Evolutionary conservation across 345 rosid species (phyloP).

Genomic region (Gynandropsis gynandra): DNA sequence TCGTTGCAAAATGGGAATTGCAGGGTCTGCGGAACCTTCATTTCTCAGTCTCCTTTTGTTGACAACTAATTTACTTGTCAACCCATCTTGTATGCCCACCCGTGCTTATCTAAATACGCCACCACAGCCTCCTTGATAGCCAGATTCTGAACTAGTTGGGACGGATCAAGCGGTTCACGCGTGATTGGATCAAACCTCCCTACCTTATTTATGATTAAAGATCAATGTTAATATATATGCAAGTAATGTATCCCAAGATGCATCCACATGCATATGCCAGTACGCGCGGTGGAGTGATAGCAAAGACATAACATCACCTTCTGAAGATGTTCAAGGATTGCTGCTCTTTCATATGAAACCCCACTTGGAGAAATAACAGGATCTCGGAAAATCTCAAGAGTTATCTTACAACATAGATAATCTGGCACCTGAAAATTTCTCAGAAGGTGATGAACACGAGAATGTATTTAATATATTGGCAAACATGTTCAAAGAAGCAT

Average conservation of each 20-base stretch:
- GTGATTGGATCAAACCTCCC: slow-evolving; percentile 89
- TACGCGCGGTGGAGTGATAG: not conserved
- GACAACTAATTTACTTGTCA: slow-evolving; percentile 16
- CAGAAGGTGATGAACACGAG: not conserved
- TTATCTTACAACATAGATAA: slow-evolving; percentile 76
- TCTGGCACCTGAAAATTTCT: slow-evolving; percentile 67
- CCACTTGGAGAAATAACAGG: slow-evolving; percentile 92
- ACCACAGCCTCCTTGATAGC: slow-evolving; percentile 87
- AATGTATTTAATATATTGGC: not conserved
- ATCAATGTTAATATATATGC: no score
- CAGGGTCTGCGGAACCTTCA: no score
- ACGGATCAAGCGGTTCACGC: slow-evolving; percentile 43
- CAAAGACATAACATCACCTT: slow-evolving; percentile 39
- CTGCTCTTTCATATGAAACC: slow-evolving; percentile 78
- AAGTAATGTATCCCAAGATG: not conserved
- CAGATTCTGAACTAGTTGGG: slow-evolving; percentile 61
- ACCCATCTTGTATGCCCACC: slow-evolving; percentile 65
- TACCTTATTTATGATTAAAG: slow-evolving; percentile 37
- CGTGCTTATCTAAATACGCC: slow-evolving; percentile 59
- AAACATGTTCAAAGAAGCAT: not conserved
- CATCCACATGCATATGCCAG: not conserved
- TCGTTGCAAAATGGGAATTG: no score
- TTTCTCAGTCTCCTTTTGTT: not conserved
- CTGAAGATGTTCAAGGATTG: slow-evolving; percentile 71
- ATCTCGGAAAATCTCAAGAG: slow-evolving; percentile 82